These are phyloP conservation scores for Mrakia gelida DNA, from an alignment of 768 basidiomycete genomes.

Conservation along the genomic window DNA sequence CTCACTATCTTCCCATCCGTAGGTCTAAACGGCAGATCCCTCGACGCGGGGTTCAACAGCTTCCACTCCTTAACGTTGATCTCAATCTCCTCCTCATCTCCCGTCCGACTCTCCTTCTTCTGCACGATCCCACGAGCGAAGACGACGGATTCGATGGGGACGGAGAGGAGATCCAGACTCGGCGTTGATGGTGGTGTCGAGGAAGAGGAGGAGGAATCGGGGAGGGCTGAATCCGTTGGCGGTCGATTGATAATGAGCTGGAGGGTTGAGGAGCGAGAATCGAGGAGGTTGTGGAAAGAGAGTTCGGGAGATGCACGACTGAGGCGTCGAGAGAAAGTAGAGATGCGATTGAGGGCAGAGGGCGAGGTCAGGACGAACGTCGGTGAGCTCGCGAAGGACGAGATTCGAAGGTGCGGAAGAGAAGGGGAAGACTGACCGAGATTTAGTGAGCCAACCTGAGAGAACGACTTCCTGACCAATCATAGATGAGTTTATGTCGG, in stretches of 20 bases:
- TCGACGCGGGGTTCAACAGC: slow-evolving; percentile 72
- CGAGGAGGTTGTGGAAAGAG: slow-evolving; percentile 82
- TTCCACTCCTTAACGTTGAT: slow-evolving; percentile 65
- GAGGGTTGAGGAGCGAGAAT: slow-evolving; percentile 61
- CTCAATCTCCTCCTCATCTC: slow-evolving; percentile 56
- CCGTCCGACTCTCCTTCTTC: slow-evolving; percentile 36
- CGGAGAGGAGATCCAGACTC: slow-evolving; percentile 53
- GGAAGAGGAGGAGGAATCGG: slow-evolving; percentile 15
- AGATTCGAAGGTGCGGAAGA: not conserved
- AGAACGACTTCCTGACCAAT: slow-evolving; percentile 62
- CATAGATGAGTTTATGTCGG: slow-evolving; percentile 53
- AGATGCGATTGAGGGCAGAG: slow-evolving; percentile 3
- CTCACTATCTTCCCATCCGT: slow-evolving; percentile 72
- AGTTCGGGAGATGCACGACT: slow-evolving; percentile 65
- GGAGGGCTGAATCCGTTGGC: slow-evolving; percentile 50
- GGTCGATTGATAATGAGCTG: slow-evolving; percentile 58
- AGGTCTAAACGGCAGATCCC: slow-evolving; percentile 74
- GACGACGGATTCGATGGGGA: slow-evolving; percentile 75
- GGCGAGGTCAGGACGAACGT: not conserved
- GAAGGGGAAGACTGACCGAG: slow-evolving; percentile 56
- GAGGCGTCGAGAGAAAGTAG: slow-evolving; percentile 37
- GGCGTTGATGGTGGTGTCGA: slow-evolving; percentile 35
- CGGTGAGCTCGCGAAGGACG: slow-evolving; percentile 33
- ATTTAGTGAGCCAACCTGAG: slow-evolving; percentile 75
- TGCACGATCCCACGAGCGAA: slow-evolving; percentile 68